A percentile compares a stretch with the other conserved stretches of the same genome.
These are phyloP conservation scores for Poa annua DNA, from an alignment of 176 grass and related monocot species.

Conservation along the genomic window DNA sequence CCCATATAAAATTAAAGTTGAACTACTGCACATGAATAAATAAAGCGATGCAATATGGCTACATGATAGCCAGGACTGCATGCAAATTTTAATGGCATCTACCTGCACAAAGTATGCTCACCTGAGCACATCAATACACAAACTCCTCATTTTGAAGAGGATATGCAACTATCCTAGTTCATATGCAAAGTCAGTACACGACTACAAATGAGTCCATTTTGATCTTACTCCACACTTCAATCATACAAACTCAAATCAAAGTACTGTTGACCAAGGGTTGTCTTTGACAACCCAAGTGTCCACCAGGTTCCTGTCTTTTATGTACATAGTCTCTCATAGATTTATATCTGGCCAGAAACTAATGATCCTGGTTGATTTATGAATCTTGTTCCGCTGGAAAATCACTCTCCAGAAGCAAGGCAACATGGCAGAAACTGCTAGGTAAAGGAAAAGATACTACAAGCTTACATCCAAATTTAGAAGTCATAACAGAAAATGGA, in stretches of 20 bases:
- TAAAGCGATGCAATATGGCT: background rate
- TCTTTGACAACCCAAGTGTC: background rate
- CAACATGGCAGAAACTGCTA: background rate
- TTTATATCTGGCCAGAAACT: background rate
- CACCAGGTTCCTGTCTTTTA: background rate
- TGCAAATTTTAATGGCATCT: background rate
- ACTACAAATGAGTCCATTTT: background rate
- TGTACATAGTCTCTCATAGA: background rate
- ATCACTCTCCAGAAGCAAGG: background rate
- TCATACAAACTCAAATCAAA: background rate
- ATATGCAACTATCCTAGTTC: background rate
- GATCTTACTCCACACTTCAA: background rate
- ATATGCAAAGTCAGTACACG: background rate
- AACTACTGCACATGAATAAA: background rate
- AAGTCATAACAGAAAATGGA: background rate
- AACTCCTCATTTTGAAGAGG: background rate
- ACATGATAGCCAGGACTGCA: background rate
- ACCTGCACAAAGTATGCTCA: background rate
- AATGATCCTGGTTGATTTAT: too few relatives aligned
- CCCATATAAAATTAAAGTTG: background rate
- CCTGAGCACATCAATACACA: background rate
- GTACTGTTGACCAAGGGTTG: background rate
- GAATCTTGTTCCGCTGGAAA: too few relatives aligned
- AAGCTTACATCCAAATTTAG: conserved; percentile 9
- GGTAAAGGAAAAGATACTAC: background rate